Conservation (phyloP, 495 filamentous ascomycete species). For the Terfezia boudieri region DNA sequence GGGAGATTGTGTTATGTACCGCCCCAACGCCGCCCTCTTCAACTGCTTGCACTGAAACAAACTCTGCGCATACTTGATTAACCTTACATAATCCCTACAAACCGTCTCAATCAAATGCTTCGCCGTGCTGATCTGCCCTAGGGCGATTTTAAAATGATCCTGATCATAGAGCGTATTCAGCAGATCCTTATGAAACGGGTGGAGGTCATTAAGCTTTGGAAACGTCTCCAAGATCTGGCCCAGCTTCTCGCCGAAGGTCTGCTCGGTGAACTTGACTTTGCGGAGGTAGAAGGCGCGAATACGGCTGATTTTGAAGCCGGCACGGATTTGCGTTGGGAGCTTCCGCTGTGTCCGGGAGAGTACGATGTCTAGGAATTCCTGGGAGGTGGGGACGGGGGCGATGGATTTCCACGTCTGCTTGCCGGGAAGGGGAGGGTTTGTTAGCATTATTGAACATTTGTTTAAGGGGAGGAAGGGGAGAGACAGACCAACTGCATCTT, state of each 20-base stretch:
- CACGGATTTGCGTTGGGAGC: conserved; percentile 82
- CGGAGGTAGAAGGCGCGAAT: conserved; percentile 89
- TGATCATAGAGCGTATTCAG: conserved; percentile 82
- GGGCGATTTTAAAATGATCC: conserved; percentile 91
- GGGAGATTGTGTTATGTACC: background rate
- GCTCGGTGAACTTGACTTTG: conserved; percentile 97
- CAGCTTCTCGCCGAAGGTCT: conserved; percentile 90
- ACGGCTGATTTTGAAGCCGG: conserved; percentile 89
- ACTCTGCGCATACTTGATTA: conserved; percentile 88
- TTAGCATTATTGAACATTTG: no score
- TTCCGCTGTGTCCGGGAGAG: conserved; percentile 84
- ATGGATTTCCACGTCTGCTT: no score
- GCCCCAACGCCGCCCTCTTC: conserved; percentile 68
- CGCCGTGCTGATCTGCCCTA: conserved; percentile 85
- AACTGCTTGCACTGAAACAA: conserved; percentile 92
- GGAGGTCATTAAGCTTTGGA: conserved; percentile 80
- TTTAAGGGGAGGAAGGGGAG: no score
- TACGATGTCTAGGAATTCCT: conserved; percentile 95
- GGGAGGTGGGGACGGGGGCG: conserved; percentile 71
- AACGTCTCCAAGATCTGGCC: conserved; percentile 76
- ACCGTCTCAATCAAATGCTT: conserved; percentile 94
- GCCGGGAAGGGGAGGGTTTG: no score
- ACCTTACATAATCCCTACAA: conserved; percentile 74
- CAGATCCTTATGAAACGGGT: conserved; percentile 84
- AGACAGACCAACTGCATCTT: background rate